A percentile compares a stretch with the other conserved stretches of the same genome.
Conservation (phyloP, 805 yeast genomes). For the Millerago galiae region DNA sequence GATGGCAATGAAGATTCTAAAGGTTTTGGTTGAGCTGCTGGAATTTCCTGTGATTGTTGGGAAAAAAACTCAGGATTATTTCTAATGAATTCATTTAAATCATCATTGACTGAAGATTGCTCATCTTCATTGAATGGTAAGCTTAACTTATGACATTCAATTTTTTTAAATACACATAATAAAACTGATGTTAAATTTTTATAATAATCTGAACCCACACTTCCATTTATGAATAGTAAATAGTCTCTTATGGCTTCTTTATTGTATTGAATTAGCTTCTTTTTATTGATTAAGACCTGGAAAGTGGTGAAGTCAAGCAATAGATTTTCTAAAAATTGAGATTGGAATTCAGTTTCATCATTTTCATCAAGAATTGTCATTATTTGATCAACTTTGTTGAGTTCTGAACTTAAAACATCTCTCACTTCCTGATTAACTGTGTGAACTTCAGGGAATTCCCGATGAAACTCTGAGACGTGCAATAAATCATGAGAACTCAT, state of each 20-base stretch:
- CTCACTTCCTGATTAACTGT: too few species aligned
- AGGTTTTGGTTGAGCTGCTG: constrained; percentile 1
- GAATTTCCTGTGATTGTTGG: background rate
- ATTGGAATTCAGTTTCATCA: too few species aligned
- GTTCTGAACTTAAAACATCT: too few species aligned
- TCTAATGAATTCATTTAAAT: background rate
- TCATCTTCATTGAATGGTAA: background rate
- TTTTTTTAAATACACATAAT: background rate
- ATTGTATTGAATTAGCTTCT: background rate
- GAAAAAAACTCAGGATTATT: background rate
- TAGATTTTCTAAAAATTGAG: background rate
- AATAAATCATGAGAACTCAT: too few species aligned
- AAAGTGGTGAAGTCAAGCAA: background rate
- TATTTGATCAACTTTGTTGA: too few species aligned
- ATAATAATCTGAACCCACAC: background rate
- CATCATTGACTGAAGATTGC: background rate
- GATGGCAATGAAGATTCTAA: too few species aligned
- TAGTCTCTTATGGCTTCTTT: background rate
- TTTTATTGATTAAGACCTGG: background rate
- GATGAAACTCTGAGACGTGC: too few species aligned
- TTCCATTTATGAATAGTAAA: background rate
- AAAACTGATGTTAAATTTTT: background rate
- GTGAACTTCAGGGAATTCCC: too few species aligned
- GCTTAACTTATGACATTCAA: background rate
- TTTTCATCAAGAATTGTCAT: too few species aligned